Base-by-base conservation (phyloP, 257 asterid species). In the Solanum arcanum region DNA sequence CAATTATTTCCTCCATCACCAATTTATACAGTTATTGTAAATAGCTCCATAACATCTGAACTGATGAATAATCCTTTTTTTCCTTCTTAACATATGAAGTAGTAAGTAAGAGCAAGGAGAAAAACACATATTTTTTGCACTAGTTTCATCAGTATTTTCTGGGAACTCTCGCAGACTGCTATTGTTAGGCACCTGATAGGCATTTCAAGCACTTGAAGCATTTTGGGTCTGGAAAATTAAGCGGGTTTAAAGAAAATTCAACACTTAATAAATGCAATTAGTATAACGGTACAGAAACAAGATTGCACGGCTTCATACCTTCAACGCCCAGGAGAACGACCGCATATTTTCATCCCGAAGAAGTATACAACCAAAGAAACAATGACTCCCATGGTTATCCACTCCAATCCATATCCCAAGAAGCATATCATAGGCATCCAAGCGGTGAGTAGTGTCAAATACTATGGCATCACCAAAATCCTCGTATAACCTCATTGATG, bases 381-480 rank as follows among this genome's bases (percentile, higher is more conserved):
- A 92, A 87, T 88, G 89, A 15, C 76, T 25, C 82, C 97, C 97
- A 74, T 91, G 91, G 92, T 91, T 94, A 75, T 93, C 94, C 88
- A 94, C 92, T 89, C 95, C 97, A 89, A 94, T 91, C 94, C 92
- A 91, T 86, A 97, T 96, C 85, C 98, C 99, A 66, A 97, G 94
- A 92, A 98, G 99, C 99, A 95, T 95, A 89, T 97, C 99, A 87
- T 96, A 96, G 86, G 95, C 98, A 91, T 93, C 92, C 91, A 97
- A 92, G 81, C 99, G 93, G 87, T 97, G 99, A 42, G 99, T 96
- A 29, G 98, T 96, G 91, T 97, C 99, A 90, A 97, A 97, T 74
- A 97, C 98, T 87, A 96, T 94, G 39, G 98, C 95, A 89, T 97
- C 99, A 86, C 99, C 98, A 89, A 94, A 96, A 66, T 94, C 90